Evolutionary conservation across 2,329 filamentous ascomycete species (phyloP), one percentile per base, ranked within the genome.

Genomic region (Penicillium sp.): DNA sequence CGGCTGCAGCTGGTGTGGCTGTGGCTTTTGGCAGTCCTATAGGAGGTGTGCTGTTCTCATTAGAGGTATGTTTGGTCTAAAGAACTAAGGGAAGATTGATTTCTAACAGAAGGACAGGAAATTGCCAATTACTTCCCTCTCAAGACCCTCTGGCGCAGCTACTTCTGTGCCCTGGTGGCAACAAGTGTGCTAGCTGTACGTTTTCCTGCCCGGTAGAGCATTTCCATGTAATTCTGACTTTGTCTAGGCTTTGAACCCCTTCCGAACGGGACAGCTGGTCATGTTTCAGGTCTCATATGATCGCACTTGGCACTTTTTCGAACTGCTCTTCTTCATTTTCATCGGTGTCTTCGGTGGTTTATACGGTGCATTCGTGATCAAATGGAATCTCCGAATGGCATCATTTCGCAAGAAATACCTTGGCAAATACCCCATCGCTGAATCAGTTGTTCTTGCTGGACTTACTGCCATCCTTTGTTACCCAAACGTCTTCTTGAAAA

Each of bases 201-300:
- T 74, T 33, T 14, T 19, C 7, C 7, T 23, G 48, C 51, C 26
- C 26, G 23, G 23, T 42, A 19, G 35, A 14, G 42, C 10, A n/a
- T 27, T 42, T 45, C 16, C 45, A 57, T 48, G 60, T 50, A 14
- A 21, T 27, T 37, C 37, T 55, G 58, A 43, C 62, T 56, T 31
- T 23, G 11, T 16, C 26, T 58, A 84, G 81, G 91, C 91, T 57
- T 96, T 99, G 91, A 99, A 99, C 67, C 95, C 95, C 23, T 99
- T 99, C 77, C 83, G 95, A 52, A 98, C 95, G 0, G 95, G 95
- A 21, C 95, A 99, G 72, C 83, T 99, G 43, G 95, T 99, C 85
- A 98, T 99, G 93, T 99, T 99, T 76, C 93, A 96, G 69, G 93
- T 99, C 69, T 87, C 87, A 67, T 99, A 99, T 71, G 93, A 98